These are phyloP conservation scores for Arthrocladium fulminans DNA, from an alignment of 2,329 filamentous ascomycete species.

Conservation along the genomic window DNA sequence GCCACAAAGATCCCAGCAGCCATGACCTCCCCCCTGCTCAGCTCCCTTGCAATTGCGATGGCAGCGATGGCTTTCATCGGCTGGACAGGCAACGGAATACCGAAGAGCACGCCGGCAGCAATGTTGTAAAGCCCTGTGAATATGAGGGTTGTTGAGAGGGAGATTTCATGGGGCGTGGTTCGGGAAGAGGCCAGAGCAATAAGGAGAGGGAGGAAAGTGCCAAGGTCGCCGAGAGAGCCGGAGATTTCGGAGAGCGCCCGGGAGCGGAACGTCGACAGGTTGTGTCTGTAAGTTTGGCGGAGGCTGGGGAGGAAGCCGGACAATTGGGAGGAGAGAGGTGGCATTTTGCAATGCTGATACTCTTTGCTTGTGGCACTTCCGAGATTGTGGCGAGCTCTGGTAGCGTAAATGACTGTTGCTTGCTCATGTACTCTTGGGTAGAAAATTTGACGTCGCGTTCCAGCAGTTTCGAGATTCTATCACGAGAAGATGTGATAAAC, in stretches of 20 bases:
- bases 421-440: neutral
- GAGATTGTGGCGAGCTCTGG: neutral
- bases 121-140: conserved; percentile 86
- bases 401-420: neutral
- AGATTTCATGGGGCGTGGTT: conserved; percentile 66
- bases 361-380: no score
- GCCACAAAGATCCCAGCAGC: conserved; percentile 76
- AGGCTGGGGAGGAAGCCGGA: conserved; percentile 11
- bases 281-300: conserved; percentile 35
- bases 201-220: conserved; percentile 80
- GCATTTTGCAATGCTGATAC: neutral
- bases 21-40: conserved; percentile 62
- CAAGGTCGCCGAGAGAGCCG: conserved; percentile 78
- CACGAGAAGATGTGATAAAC: no score
- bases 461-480: no score
- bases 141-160: conserved; percentile 70
- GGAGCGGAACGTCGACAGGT: conserved; percentile 46
- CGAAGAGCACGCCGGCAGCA: conserved; percentile 70
- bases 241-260: conserved; percentile 68
- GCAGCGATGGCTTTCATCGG: conserved; percentile 87
- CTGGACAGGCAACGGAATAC: conserved; percentile 83
- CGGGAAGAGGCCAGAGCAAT: conserved; percentile 53
- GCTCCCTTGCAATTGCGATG: conserved; percentile 65
- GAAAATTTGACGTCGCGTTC: no score
- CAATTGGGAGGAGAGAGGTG: neutral